Percentiles rank a stretch among this genome's conserved stretches.
Conservation (phyloP, 306 rosid genomes). For the Castanea crenata region DNA sequence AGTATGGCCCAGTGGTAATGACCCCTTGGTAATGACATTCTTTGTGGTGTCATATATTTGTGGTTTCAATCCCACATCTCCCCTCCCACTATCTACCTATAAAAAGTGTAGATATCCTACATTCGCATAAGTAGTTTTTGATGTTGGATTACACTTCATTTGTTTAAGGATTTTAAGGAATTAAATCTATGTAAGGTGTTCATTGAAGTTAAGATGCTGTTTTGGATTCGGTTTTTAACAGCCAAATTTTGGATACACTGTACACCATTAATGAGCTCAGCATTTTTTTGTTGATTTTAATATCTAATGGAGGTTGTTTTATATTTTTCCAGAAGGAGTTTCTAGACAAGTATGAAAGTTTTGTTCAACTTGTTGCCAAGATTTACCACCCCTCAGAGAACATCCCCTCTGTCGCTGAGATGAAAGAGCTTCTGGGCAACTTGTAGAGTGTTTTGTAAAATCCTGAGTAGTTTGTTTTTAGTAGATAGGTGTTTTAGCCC, state of each 20-base stretch:
- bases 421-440: slow-evolving; percentile 67
- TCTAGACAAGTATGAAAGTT: slow-evolving; percentile 81
- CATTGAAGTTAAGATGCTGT: background rate
- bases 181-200: background rate
- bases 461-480: slow-evolving; percentile 20
- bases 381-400: slow-evolving; percentile 85
- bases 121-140: too few species aligned
- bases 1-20: too few species aligned
- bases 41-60: background rate
- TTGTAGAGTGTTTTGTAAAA: slow-evolving; percentile 41
- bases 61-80: too few species aligned
- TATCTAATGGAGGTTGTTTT: slow-evolving; percentile 25
- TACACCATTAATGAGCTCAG: background rate
- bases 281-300: background rate
- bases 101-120: background rate
- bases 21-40: too few species aligned
- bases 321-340: slow-evolving; percentile 78
- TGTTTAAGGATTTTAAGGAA: background rate
- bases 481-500: slow-evolving; percentile 4
- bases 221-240: background rate
- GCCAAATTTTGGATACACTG: background rate
- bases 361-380: slow-evolving; percentile 79
- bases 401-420: slow-evolving; percentile 56
- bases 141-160: background rate
- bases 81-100: too few species aligned